Base-by-base conservation (phyloP, 345 rosid genomes). In the Pistacia atlantica region DNA sequence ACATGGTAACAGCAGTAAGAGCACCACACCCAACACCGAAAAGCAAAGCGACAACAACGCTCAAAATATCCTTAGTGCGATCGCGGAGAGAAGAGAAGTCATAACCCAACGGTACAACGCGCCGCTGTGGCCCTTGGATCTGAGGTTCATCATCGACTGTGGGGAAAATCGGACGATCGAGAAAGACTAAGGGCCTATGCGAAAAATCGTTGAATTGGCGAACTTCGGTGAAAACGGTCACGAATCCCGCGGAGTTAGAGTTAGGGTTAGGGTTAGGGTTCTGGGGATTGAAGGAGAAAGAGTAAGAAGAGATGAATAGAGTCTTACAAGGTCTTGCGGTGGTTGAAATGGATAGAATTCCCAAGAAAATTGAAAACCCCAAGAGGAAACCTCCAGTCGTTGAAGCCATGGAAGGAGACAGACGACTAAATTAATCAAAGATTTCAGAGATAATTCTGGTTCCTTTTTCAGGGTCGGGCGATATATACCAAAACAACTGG, bases 1-100 rank as follows among this genome's bases (percentile, higher is more conserved):
- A 95, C 93, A 95, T 87, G 64, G 97, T 89, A 14, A 91, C 92
- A 11, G 96, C 98, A 10, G 99, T 92, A 55, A 96, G 89, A 63
- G 98, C 97, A 12, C 99, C 99, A 46, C 98, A 96, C 3, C 97
- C 97, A 68, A 96, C 98, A 3, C 98, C 99, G 54, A 96, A 92
- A 2, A 96, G 84, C 62, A 96, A 86, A 46, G 95, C 95, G 9
- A 91, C 88, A 4, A 96, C 95, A 20, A 96, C 97, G 80, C 97
- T 92, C 13, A 96, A 88, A 57, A 96, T 96, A 67, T 96, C 99
- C 79, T 84, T 89, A 18, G 97, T 81, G 8, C 97, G 97, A 42
- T 96, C 93, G 9, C 85, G 93, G 56, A 95, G 86, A 33, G 97
- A 92, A 73, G 73, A 76, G 61, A 87, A 73, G 69, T 85, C 90